phyloP scores from a whole-genome alignment of 345 rosid genomes.

The Leavenworthia alabamica region DNA sequence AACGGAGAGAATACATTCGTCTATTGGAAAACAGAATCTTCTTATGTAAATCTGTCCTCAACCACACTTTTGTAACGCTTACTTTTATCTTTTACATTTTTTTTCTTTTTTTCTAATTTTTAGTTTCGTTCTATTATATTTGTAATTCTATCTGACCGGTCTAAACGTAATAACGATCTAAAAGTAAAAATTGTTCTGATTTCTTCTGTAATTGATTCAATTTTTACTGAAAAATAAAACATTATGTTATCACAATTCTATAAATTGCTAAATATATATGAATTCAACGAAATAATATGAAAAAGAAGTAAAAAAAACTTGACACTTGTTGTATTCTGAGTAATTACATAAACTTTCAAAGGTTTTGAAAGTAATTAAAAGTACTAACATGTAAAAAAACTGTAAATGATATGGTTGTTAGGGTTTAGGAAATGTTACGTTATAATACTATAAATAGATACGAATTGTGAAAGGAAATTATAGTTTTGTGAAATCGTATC shows the following conservation, averaged over 20 bases:
- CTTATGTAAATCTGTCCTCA: conserved; percentile 23
- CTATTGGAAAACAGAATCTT: conserved; percentile 34
- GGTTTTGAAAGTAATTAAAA: background rate
- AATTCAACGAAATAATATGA: background rate
- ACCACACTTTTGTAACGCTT: conserved; percentile 33
- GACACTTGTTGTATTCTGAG: background rate
- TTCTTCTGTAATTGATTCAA: background rate
- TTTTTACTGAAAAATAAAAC: background rate
- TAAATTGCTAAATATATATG: background rate
- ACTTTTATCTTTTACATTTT: conserved; percentile 13
- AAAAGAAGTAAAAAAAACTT: background rate
- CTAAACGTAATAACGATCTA: background rate
- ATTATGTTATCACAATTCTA: background rate
- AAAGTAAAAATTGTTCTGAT: background rate
- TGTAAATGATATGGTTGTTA: background rate
- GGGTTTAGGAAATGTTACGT: background rate
- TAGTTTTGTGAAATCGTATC: no score
- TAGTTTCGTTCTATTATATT: background rate
- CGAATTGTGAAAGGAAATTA: no score
- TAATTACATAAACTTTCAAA: background rate
- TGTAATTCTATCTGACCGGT: background rate
- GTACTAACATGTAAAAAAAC: background rate
- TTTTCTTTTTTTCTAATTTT: conserved; percentile 2
- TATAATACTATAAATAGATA: no score
- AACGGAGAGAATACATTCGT: background rate